These are phyloP conservation scores for Cryphonectria japonica DNA, from an alignment of 2,329 filamentous ascomycete species.

Conservation along the genomic window DNA sequence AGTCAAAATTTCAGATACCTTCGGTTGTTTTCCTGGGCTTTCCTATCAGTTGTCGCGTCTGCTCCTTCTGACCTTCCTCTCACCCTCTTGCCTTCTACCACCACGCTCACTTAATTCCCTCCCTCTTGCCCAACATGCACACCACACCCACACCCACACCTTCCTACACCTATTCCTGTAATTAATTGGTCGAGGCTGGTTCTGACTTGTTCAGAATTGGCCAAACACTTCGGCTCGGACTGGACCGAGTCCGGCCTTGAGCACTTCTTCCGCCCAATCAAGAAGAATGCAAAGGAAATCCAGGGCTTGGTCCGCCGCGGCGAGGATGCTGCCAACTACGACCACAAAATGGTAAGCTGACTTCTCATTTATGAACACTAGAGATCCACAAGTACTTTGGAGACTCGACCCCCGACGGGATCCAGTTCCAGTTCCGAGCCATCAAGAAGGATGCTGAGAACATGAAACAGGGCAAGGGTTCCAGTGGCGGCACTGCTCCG, in stretches of 20 bases:
- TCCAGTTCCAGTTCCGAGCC: slow-evolving; percentile 63
- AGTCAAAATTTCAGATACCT: slow-evolving; percentile 34
- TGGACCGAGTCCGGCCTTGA: slow-evolving; percentile 51
- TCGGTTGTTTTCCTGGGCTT: background rate
- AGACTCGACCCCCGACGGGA: slow-evolving; percentile 59
- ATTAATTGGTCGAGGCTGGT: slow-evolving; percentile 28
- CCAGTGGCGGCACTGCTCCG: background rate
- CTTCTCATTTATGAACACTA: slow-evolving; percentile 35
- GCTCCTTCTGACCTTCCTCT: background rate
- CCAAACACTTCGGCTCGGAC: slow-evolving; percentile 53
- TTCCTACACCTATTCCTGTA: background rate
- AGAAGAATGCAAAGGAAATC: slow-evolving; percentile 46
- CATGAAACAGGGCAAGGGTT: slow-evolving; percentile 39
- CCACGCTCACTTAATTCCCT: background rate
- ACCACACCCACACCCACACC: background rate
- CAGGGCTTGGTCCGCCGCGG: slow-evolving; percentile 40
- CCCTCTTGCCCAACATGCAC: background rate
- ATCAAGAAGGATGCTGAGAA: slow-evolving; percentile 58
- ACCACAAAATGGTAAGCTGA: slow-evolving; percentile 31
- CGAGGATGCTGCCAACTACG: slow-evolving; percentile 49
- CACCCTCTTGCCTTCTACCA: background rate
- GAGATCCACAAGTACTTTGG: slow-evolving; percentile 65
- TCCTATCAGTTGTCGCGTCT: background rate
- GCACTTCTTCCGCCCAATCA: slow-evolving; percentile 55
- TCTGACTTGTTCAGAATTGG: slow-evolving; percentile 47